These are phyloP conservation scores for Mortierella antarctica DNA, from an alignment of 192 early-diverging fungal genomes.

Conservation along the genomic window DNA sequence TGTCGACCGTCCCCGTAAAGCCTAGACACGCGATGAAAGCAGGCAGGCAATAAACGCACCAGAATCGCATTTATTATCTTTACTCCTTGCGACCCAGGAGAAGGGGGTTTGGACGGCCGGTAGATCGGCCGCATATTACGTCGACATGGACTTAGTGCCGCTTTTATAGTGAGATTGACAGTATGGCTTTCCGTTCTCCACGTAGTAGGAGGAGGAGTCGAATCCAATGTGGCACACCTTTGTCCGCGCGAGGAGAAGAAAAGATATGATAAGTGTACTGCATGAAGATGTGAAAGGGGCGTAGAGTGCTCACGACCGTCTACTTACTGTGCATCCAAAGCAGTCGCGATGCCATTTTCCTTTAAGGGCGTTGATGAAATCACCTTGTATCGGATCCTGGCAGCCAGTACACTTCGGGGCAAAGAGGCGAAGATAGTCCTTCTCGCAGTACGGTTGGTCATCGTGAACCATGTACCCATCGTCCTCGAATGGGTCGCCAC, in stretches of 20 bases:
- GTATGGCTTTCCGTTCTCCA: constrained; percentile 57
- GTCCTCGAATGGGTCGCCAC: constrained; percentile 62
- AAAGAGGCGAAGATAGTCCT: constrained; percentile 63
- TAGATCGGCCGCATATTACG: no score
- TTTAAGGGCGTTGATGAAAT: constrained; percentile 61
- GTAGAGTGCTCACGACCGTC: constrained; percentile 4
- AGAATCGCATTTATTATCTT: background rate
- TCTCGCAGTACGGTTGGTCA: constrained; percentile 66
- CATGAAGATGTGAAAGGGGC: constrained; percentile 1
- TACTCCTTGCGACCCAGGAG: no score
- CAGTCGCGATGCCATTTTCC: constrained; percentile 69
- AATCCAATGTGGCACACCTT: constrained; percentile 62
- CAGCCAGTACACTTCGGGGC: constrained; percentile 64
- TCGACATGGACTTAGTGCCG: background rate
- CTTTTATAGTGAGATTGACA: constrained; percentile 58
- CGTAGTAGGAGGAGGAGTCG: constrained; percentile 52
- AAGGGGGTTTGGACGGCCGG: no score
- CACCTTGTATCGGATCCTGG: constrained; percentile 58
- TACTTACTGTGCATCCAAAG: constrained; percentile 66
- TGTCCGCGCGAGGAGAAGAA: background rate
- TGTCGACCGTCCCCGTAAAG: constrained; percentile 36
- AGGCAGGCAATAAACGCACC: background rate
- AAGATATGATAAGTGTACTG: constrained; percentile 2
- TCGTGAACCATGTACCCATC: constrained; percentile 66
- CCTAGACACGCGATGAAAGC: background rate